Evolutionary conservation across 1,139 yeast genomes (phyloP).

Genomic region (Geotrichum europaeum): DNA sequence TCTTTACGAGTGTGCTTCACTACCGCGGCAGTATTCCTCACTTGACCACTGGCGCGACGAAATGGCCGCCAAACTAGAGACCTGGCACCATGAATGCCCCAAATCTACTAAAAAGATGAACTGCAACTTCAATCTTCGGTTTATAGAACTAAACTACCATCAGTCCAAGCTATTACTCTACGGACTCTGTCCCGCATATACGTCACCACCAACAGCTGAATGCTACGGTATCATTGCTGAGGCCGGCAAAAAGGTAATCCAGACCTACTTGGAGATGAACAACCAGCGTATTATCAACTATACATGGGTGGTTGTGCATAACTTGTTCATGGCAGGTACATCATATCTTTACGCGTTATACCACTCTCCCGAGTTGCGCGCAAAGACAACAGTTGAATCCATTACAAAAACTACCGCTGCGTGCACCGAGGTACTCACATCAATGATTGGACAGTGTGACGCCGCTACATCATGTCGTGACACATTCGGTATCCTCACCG

Average conservation of each 20-base stretch:
- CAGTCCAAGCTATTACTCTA: conserved; percentile 68
- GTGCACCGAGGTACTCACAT: conserved; percentile 55
- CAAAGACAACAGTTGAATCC: conserved; percentile 43
- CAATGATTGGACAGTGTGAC: conserved; percentile 64
- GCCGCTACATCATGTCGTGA: conserved; percentile 71
- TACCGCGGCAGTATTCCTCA: conserved; percentile 57
- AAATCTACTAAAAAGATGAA: conserved; percentile 55
- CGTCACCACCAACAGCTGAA: conserved; percentile 43
- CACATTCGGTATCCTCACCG: conserved; percentile 63
- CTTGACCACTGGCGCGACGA: conserved; percentile 55
- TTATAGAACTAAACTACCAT: conserved; percentile 67
- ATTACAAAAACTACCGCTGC: conserved; percentile 52
- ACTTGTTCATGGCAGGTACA: conserved; percentile 82
- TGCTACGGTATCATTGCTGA: conserved; percentile 56
- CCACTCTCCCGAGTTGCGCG: conserved; percentile 53
- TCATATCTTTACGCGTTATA: conserved; percentile 73
- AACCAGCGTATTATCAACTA: conserved; percentile 59
- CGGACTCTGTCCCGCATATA: conserved; percentile 70
- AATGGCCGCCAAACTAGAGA: conserved; percentile 47
- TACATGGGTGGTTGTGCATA: conserved; percentile 92
- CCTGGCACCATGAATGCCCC: conserved; percentile 59
- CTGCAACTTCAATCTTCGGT: conserved; percentile 64
- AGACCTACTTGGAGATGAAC: conserved; percentile 54
- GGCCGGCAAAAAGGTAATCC: conserved; percentile 61
- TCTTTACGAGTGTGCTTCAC: conserved; percentile 60